Percentiles rank a stretch among this genome's conserved stretches.
These are phyloP conservation scores for Zasmidium angulare DNA, from an alignment of 2,329 filamentous ascomycete species.

Conservation along the genomic window DNA sequence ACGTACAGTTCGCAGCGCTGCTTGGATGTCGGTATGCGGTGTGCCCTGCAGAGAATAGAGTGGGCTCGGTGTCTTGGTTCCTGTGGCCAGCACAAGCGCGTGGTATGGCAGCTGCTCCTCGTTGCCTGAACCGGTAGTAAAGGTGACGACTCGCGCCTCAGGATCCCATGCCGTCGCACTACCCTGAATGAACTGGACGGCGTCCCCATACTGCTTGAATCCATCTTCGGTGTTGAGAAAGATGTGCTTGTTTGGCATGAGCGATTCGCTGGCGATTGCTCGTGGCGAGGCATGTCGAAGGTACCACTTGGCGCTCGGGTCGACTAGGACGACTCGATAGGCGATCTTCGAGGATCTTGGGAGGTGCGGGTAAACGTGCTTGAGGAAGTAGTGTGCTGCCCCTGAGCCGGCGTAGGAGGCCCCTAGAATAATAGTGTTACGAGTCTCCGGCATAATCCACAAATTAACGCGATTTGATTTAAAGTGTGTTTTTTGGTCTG, in stretches of 20 bases:
- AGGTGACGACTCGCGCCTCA: slow-evolving; percentile 41
- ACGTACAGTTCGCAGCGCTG: slow-evolving; percentile 28
- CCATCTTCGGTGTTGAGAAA: slow-evolving; percentile 47
- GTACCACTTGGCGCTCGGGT: slow-evolving; percentile 4
- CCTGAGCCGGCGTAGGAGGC: slow-evolving; percentile 53
- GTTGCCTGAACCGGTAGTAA: slow-evolving; percentile 34
- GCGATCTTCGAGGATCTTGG: slow-evolving; percentile 28
- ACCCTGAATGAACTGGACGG: slow-evolving; percentile 50
- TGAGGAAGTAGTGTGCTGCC: slow-evolving; percentile 52
- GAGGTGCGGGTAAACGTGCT: slow-evolving; percentile 44
- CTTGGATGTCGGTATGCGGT: slow-evolving; percentile 22
- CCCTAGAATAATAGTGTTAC: slow-evolving; percentile 51
- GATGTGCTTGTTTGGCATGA: slow-evolving; percentile 48
- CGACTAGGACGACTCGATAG: slow-evolving; percentile 6
- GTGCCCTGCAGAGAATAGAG: slow-evolving; percentile 41
- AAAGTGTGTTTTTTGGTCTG: not conserved
- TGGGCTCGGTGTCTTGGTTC: slow-evolving; percentile 45
- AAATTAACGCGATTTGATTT: not conserved
- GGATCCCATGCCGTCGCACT: slow-evolving; percentile 48
- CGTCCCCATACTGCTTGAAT: slow-evolving; percentile 49
- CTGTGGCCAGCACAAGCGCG: slow-evolving; percentile 55
- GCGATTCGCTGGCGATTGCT: slow-evolving; percentile 37
- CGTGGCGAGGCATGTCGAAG: slow-evolving; percentile 13
- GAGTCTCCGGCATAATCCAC: slow-evolving; percentile 25
- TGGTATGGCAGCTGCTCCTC: slow-evolving; percentile 44